These are phyloP conservation scores for Zymoseptoria passerinii DNA, from an alignment of 2,329 filamentous ascomycete species.

Conservation along the genomic window DNA sequence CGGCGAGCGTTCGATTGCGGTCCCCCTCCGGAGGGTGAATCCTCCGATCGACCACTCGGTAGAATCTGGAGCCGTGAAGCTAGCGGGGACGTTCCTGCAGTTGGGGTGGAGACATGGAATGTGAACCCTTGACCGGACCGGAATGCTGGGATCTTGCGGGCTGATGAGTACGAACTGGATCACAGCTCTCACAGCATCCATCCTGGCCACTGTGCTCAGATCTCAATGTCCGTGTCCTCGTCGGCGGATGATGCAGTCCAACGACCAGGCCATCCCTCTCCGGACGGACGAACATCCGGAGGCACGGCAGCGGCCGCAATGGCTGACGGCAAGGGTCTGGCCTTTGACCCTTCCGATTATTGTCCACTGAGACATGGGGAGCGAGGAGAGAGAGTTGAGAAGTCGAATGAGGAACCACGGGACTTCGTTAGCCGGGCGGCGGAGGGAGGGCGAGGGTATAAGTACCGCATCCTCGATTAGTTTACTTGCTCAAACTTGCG, in stretches of 20 bases:
- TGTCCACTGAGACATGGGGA: not conserved
- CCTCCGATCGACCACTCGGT: not conserved
- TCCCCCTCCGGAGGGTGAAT: not conserved
- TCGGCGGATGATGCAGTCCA: not conserved
- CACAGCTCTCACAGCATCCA: not conserved
- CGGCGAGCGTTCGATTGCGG: not conserved
- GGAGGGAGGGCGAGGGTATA: not conserved
- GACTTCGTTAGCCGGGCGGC: not conserved
- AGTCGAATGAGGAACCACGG: not conserved
- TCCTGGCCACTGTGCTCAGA: not conserved
- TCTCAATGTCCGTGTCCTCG: not conserved
- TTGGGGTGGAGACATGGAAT: not conserved
- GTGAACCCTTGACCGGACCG: not conserved
- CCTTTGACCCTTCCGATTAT: not conserved
- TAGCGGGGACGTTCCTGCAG: not conserved
- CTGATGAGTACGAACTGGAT: too few relatives aligned
- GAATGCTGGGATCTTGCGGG: not conserved
- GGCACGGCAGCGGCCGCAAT: not conserved
- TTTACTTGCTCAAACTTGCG: slow-evolving; percentile 7
- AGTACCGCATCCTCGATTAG: not conserved
- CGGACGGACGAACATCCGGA: not conserved
- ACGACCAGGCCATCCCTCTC: not conserved
- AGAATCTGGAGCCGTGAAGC: not conserved
- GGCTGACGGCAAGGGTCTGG: not conserved
- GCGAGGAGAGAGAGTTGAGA: not conserved